These are phyloP conservation scores for Thyridium curvatum DNA, from an alignment of 2,329 filamentous ascomycete genomes.

Conservation along the genomic window DNA sequence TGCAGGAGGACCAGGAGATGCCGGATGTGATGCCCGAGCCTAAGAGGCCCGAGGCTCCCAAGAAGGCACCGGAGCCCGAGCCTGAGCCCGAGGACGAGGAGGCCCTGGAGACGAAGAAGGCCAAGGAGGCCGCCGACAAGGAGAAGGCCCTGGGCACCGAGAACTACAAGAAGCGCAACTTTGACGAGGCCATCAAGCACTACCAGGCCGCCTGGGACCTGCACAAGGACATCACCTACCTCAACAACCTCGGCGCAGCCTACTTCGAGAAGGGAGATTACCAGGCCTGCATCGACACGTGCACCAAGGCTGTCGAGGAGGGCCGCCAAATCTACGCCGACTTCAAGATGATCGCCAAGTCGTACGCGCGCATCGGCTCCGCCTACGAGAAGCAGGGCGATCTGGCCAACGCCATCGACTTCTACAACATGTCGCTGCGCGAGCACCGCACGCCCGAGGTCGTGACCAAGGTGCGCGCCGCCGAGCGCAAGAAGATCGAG, in stretches of 20 bases:
- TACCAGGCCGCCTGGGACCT: conserved; percentile 93
- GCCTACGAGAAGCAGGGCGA: conserved; percentile 89
- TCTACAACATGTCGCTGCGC: conserved; percentile 89
- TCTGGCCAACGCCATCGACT: conserved; percentile 70
- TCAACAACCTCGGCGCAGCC: conserved; percentile 92
- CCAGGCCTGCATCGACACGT: conserved; percentile 77
- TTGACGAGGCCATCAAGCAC: conserved; percentile 89
- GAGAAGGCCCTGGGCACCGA: conserved; percentile 93
- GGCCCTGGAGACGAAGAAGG: conserved; percentile 74
- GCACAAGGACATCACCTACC: conserved; percentile 93
- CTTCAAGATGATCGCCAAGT: conserved; percentile 97
- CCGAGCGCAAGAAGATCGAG: conserved; percentile 80
- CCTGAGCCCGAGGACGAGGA: conserved; percentile 74
- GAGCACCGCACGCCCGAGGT: conserved; percentile 96
- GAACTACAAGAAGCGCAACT: conserved; percentile 96
- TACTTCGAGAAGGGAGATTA: conserved; percentile 96
- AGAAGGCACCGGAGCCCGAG: conserved; percentile 50
- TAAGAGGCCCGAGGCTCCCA: conserved; percentile 46
- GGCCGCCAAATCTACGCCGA: conserved; percentile 86
- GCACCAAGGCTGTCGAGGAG: conserved; percentile 82
- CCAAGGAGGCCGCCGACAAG: conserved; percentile 87
- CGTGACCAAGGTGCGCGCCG: conserved; percentile 82
- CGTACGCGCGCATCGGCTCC: conserved; percentile 92
- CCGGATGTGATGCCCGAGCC: conserved; percentile 52
- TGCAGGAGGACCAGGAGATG: conserved; percentile 73